Evolutionary conservation across 73 alveolate genomes (phyloP).

Genomic region (Uronychia binucleata): DNA sequence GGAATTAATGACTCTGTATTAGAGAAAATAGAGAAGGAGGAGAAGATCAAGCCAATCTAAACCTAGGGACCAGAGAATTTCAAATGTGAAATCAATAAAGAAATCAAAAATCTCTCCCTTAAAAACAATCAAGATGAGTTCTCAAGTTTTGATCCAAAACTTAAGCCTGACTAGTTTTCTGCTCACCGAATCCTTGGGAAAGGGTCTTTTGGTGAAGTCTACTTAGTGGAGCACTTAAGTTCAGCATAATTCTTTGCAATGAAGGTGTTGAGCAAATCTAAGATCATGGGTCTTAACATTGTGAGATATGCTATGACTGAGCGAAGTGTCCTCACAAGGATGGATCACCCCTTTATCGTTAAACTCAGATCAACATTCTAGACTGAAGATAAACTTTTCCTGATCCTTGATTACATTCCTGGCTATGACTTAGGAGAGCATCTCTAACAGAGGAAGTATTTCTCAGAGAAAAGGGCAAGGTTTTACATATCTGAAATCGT

Average conservation of each 20-base stretch:
- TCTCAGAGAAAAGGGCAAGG: conserved; percentile 53
- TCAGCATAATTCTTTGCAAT: conserved; percentile 55
- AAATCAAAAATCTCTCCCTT: background rate
- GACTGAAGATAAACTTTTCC: too few relatives aligned
- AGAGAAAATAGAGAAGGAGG: background rate
- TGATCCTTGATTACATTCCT: conserved; percentile 65
- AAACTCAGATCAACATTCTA: conserved; percentile 70
- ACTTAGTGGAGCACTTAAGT: conserved; percentile 56
- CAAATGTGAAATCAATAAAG: background rate
- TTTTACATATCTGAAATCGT: conserved; percentile 61
- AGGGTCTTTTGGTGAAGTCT: conserved; percentile 65
- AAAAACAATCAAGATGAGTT: too few relatives aligned
- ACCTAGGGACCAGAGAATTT: background rate
- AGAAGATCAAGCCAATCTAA: background rate
- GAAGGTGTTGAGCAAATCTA: conserved; percentile 49
- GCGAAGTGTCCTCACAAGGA: conserved; percentile 3
- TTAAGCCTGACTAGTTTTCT: background rate
- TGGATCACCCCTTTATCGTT: conserved; percentile 61
- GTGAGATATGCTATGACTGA: conserved; percentile 7
- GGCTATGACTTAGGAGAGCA: conserved; percentile 63
- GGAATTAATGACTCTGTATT: background rate
- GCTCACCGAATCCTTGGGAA: conserved; percentile 20
- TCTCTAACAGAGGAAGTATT: conserved; percentile 38
- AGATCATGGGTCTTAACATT: conserved; percentile 28
- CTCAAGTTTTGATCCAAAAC: background rate